Evolutionary conservation across 2,329 filamentous ascomycete genomes (phyloP), one percentile per base, ranked within the genome.

Genomic region (Colletotrichum zoysiae): DNA sequence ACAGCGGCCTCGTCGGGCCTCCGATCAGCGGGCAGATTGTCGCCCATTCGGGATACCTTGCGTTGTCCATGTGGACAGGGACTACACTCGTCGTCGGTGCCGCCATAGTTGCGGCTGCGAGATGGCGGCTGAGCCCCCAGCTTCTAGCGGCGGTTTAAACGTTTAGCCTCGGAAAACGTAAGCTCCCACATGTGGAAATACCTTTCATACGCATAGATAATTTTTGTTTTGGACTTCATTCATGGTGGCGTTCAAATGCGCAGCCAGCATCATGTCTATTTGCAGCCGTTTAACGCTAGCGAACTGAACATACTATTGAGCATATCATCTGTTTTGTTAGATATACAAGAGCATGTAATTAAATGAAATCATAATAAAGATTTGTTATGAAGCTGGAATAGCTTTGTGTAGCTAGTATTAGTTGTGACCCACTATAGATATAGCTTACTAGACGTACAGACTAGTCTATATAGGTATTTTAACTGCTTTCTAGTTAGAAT

Each of bases 11-110:
- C 59, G 79, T 82, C 5, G 82, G 82, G 12, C 78, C 82, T 1
- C 83, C 82, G 0, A 83, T 85, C 8, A 82, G 82, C 40, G 84
- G 84, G 0, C 78, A 80, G 20, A 76, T 85, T 1, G 75, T 81
- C 0, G 62, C 51, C 20, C 77, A 77, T n/a, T 82, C 81, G 16
- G 81, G 82, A 12, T 85, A 84, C 62, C 74, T 84, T 5, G 76
- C 82, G 0, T 70, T 85, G 5, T 84, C 83, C 0, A 77, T 84
- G 35, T 85, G 76, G 73, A 78, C 77, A 2, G 79, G 78, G n/a
- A 79, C 75, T 71, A 81, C 44, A 11, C 74, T 84, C 5, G 35
- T 82, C 0, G 55, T 78, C 0, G 82, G 81, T 2, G 76, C 76
- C 11, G 12, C 76, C 0, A 70, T 82, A 2, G 68, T 81, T 16